Evolutionary conservation across 306 rosid species (phyloP).

Genomic region (Sicyos baderoa): DNA sequence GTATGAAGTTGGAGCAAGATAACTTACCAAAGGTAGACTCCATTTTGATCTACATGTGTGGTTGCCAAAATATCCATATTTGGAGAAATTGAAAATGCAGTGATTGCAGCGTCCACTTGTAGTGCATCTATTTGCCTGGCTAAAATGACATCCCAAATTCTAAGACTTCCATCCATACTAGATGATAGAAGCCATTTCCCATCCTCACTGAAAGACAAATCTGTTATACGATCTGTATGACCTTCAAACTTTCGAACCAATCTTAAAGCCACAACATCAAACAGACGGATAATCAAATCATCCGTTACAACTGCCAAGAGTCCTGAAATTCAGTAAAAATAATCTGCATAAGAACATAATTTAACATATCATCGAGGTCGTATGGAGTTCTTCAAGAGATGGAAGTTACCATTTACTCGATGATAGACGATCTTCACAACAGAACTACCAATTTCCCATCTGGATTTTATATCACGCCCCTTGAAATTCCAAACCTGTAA

Average conservation of each 20-base stretch:
- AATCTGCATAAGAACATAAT: neutral
- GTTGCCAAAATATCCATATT: conserved; percentile 91
- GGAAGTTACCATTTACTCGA: conserved; percentile 65
- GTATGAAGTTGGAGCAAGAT: conserved; percentile 8
- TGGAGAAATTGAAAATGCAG: conserved; percentile 80
- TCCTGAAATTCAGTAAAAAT: conserved; percentile 40
- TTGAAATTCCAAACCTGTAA: conserved; percentile 91
- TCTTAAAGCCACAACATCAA: conserved; percentile 73
- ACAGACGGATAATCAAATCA: conserved; percentile 65
- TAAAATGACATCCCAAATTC: conserved; percentile 86
- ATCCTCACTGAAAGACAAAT: conserved; percentile 93
- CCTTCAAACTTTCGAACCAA: conserved; percentile 90
- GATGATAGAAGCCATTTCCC: conserved; percentile 94
- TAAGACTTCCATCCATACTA: conserved; percentile 92
- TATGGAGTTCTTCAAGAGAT: neutral
- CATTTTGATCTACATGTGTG: conserved; percentile 85
- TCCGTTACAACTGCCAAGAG: conserved; percentile 76
- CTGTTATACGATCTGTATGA: conserved; percentile 82
- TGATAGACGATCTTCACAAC: conserved; percentile 67
- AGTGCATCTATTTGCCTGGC: conserved; percentile 82
- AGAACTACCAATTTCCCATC: conserved; percentile 68
- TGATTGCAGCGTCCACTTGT: conserved; percentile 66
- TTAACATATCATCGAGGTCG: neutral
- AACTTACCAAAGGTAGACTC: conserved; percentile 78
- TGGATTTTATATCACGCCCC: conserved; percentile 49